Evolutionary conservation across 345 rosid genomes (phyloP).

Genomic region (Pistacia integerrima): DNA sequence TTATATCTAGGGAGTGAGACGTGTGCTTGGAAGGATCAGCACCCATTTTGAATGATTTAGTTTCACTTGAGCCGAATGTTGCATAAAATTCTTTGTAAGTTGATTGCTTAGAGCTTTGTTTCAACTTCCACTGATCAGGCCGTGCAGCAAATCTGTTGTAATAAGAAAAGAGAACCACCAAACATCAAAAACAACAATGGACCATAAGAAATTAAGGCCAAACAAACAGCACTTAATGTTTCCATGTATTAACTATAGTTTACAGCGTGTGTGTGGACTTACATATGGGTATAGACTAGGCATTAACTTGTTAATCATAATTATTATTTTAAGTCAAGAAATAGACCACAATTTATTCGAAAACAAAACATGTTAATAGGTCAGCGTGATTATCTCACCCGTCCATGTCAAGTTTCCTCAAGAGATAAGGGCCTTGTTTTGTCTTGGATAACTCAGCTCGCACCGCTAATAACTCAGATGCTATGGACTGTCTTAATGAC

Average conservation of each 20-base stretch:
- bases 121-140: conserved; percentile 83
- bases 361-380: not conserved
- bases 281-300: not conserved
- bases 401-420: conserved; percentile 76
- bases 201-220: not conserved
- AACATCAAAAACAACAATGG: not conserved
- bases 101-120: conserved; percentile 76
- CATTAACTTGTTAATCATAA: not conserved
- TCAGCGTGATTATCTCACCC: conserved; percentile 47
- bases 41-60: conserved; percentile 42
- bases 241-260: not conserved
- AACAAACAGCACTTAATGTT: not conserved
- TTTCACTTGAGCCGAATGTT: conserved; percentile 64
- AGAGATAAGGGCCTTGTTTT: conserved; percentile 80
- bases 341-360: not conserved
- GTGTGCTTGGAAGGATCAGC: conserved; percentile 45
- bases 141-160: conserved; percentile 54
- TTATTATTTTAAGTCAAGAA: not conserved
- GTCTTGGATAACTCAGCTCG: conserved; percentile 63
- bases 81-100: conserved; percentile 64
- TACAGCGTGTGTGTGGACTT: not conserved
- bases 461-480: conserved; percentile 65
- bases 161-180: conserved; percentile 13
- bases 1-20: conserved; percentile 36
- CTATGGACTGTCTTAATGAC: conserved; percentile 72